phyloP scores from a whole-genome alignment of 2,329 filamentous ascomycete genomes.

The Leptographium flavum region DNA sequence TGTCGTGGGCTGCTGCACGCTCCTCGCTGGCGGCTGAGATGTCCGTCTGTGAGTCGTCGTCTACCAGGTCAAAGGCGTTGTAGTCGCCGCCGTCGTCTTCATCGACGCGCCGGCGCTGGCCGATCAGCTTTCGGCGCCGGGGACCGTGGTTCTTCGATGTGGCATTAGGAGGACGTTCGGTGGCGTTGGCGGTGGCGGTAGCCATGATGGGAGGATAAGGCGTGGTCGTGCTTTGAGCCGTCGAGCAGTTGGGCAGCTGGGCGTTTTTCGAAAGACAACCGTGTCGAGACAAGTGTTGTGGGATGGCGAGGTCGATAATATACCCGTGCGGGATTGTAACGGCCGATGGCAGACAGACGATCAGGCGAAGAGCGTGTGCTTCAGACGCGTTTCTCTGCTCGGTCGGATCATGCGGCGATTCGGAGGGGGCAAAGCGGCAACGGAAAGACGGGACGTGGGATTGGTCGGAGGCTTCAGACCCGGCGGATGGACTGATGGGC shows the following conservation, averaged over 20 bases:
- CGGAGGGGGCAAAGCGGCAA: background rate
- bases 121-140: slow-evolving; percentile 51
- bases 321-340: too few species aligned
- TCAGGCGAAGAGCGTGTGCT: background rate
- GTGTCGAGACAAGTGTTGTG: too few species aligned
- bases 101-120: slow-evolving; percentile 53
- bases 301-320: too few species aligned
- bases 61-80: slow-evolving; percentile 37
- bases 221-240: background rate
- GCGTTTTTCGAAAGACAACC: too few species aligned
- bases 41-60: slow-evolving; percentile 53
- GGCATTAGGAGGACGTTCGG: slow-evolving; percentile 2
- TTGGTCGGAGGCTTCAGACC: background rate
- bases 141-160: slow-evolving; percentile 15
- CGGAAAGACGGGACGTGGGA: background rate
- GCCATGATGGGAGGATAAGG: slow-evolving; percentile 3
- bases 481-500: background rate
- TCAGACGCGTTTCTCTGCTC: background rate
- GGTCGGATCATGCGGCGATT: slow-evolving; percentile 2
- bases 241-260: too few species aligned
- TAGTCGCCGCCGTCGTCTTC: slow-evolving; percentile 43
- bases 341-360: background rate
- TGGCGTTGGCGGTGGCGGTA: slow-evolving; percentile 2
- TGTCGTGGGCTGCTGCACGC: slow-evolving; percentile 42
- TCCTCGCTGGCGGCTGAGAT: slow-evolving; percentile 50